Evolutionary conservation across 108 stramenopile genomes (phyloP).

Genomic region (Mediolabrus comicus): DNA sequence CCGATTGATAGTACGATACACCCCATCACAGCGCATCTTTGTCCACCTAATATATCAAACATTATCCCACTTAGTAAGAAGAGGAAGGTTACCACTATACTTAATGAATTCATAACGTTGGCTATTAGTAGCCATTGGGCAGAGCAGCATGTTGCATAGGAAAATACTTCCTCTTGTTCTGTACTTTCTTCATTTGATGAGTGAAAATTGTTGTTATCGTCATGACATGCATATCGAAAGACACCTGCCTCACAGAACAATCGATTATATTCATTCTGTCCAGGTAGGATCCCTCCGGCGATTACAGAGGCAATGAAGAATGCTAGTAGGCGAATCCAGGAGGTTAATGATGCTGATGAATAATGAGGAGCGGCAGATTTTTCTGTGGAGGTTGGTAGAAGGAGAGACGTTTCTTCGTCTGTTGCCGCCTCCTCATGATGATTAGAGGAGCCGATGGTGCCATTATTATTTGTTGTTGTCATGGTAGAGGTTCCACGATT

Average conservation of each 20-base stretch:
- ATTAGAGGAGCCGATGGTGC: too few relatives aligned
- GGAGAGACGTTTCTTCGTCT: neutral
- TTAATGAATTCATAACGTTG: neutral
- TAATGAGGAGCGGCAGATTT: neutral
- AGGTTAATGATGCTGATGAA: neutral
- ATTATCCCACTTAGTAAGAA: neutral
- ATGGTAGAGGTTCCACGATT: too few relatives aligned
- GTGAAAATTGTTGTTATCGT: too few relatives aligned
- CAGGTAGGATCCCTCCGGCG: neutral
- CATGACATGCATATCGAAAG: neutral
- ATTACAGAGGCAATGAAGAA: neutral
- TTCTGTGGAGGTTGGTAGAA: neutral
- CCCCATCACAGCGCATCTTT: neutral
- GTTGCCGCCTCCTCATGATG: neutral
- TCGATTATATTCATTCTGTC: neutral
- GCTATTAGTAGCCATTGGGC: neutral
- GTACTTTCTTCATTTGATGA: too few relatives aligned
- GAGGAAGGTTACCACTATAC: neutral
- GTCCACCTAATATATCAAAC: neutral
- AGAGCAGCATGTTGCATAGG: neutral
- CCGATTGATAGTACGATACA: neutral
- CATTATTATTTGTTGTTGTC: too few relatives aligned
- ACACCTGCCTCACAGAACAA: neutral
- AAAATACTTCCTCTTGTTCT: too few relatives aligned
- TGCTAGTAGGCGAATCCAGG: neutral